Evolutionary conservation across 345 rosid species (phyloP), one percentile per base, ranked within the genome.

Genomic region (Draba incana): DNA sequence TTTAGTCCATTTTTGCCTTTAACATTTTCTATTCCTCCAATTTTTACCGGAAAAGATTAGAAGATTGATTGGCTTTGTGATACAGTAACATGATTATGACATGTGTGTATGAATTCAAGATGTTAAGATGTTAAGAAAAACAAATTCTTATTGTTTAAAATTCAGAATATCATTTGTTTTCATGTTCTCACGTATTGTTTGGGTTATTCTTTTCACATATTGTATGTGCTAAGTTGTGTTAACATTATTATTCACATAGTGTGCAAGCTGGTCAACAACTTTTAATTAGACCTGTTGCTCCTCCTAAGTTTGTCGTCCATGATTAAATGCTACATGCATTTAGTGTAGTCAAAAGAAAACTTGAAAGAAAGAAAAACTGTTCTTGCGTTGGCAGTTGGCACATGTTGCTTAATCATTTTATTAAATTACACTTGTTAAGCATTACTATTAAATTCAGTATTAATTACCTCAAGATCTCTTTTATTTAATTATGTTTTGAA

Each of bases 21-120:
- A 6, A 45, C 25, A 16, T 60, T 25, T 44, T 44, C 54, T 31
- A 27, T 35, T 53, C 47, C 14, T 63, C 48, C 46, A 24, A 42
- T 4, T 30, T 52, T 62, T 53, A 71, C 47, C 63, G 45, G 57
- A 45, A 24, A 53, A 31, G 39, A 42, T 35, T 70, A 62, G 16
- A 30, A 23, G 55, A 68, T 23, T 45, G 24, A 63, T 54, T 38
- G 15, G 57, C 42, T 35, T 35, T 37, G 23, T 53, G 54, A 60
- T 3, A 13, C 37, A 3, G 46, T 14, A 57, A 69, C 38, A 15
- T 51, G 46, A 62, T 52, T 43, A n/a, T 52, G 61, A 70, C 31
- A n/a, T 62, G 24, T 62, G 2, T 14, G 24, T 37, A 3, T 52
- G 33, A 10, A 23, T 43, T 43, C 1, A 0, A 52, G 27, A 62